phyloP scores from a whole-genome alignment of 225 moss, liverwort and hornwort genomes.

The Takakia lepidozioides region DNA sequence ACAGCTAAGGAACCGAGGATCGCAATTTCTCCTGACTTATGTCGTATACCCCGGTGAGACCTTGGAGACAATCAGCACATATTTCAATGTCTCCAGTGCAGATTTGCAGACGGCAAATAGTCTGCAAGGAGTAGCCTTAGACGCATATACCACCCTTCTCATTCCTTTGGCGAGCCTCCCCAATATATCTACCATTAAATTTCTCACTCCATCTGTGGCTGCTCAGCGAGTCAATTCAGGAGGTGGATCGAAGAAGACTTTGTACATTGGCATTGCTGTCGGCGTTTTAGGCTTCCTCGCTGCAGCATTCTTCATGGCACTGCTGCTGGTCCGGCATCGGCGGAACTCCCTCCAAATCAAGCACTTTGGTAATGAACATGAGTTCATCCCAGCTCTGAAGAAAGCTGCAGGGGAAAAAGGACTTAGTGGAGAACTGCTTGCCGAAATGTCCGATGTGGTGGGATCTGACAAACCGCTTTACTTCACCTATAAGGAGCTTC shows the following conservation, averaged over 20 bases:
- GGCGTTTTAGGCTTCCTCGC: slow-evolving; percentile 31
- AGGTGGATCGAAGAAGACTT: slow-evolving; percentile 9
- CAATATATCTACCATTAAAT: slow-evolving; percentile 9
- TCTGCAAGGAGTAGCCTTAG: slow-evolving; percentile 7
- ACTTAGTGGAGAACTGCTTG: slow-evolving; percentile 5
- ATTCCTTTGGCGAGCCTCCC: slow-evolving; percentile 41
- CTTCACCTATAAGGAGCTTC: slow-evolving; percentile 45
- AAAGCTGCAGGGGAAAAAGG: no score
- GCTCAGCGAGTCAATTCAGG: slow-evolving; percentile 1
- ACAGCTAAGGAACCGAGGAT: slow-evolving; percentile 9
- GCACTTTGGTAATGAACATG: no score
- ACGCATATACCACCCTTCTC: slow-evolving; percentile 27
- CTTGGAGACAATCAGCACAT: slow-evolving; percentile 3
- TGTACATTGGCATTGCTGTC: slow-evolving; percentile 28
- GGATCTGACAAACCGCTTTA: slow-evolving; percentile 45
- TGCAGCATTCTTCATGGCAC: slow-evolving; percentile 6
- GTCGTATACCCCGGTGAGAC: slow-evolving; percentile 18
- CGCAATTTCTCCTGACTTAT: slow-evolving; percentile 43
- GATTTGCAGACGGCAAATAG: slow-evolving; percentile 44
- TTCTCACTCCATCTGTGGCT: slow-evolving; percentile 10
- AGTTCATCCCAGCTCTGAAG: no score
- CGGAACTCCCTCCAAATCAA: no score
- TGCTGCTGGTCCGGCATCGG: no score
- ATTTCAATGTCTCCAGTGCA: slow-evolving; percentile 22
- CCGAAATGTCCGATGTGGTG: slow-evolving; percentile 48